Percentiles rank a stretch among this genome's conserved stretches.
Evolutionary conservation across 225 moss, liverwort and hornwort genomes (phyloP).

Genomic region (Pleurozium schreberi): DNA sequence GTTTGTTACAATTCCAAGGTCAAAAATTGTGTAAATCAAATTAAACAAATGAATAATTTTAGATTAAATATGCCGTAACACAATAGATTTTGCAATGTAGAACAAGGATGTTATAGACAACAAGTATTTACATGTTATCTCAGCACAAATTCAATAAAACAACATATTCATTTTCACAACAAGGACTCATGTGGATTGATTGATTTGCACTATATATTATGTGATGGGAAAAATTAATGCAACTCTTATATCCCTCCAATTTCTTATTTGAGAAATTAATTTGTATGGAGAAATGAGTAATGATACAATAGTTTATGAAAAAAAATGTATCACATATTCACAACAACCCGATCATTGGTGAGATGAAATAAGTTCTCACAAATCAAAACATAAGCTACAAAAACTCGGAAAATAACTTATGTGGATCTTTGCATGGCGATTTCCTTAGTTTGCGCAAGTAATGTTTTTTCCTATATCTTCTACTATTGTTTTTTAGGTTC

Average conservation of each 20-base stretch:
- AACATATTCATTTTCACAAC: not conserved
- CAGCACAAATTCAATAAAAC: fast-evolving
- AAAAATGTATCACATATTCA: not conserved
- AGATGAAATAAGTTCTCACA: not conserved
- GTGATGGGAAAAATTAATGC: not conserved
- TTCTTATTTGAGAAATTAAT: not conserved
- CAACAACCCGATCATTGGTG: fast-evolving
- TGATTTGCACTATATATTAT: not conserved
- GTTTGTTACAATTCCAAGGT: not conserved
- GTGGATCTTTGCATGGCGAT: not conserved
- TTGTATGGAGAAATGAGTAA: not conserved
- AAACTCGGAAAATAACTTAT: not conserved
- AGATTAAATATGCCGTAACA: not conserved
- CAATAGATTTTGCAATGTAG: not conserved
- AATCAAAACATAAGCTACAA: fast-evolving
- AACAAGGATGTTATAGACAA: fast-evolving
- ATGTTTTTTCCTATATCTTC: not conserved
- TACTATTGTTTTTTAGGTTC: fast-evolving
- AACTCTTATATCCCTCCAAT: not conserved
- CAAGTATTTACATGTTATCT: not conserved
- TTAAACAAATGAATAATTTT: not conserved
- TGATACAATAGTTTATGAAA: not conserved
- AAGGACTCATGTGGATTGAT: fast-evolving
- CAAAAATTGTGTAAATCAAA: not conserved
- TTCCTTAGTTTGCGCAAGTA: fast-evolving